Percentiles rank a stretch among this genome's conserved stretches.
phyloP scores from a whole-genome alignment of 306 rosid species.

The Acacia melanoxylon region DNA sequence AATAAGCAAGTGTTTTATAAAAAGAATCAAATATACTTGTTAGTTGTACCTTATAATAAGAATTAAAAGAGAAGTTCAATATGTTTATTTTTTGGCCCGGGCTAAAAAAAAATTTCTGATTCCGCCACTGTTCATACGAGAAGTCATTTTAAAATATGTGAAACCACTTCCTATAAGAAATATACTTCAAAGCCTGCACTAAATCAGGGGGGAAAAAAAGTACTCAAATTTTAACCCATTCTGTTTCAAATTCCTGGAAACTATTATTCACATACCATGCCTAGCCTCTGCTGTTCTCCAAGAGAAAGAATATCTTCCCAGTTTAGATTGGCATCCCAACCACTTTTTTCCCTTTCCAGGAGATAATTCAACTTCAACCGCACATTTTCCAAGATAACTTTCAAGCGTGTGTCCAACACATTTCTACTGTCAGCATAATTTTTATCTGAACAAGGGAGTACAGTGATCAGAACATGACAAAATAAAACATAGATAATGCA shows the following conservation, averaged over 20 bases:
- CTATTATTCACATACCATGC: constrained; percentile 73
- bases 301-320: constrained; percentile 96
- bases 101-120: too few relatives aligned
- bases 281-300: constrained; percentile 98
- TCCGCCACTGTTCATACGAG: too few relatives aligned
- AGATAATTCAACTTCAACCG: constrained; percentile 87
- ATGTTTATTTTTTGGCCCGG: too few relatives aligned
- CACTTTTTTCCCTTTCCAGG: constrained; percentile 72
- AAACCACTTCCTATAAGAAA: constrained; percentile 13
- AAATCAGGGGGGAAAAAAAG: neutral
- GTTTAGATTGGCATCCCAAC: constrained; percentile 89
- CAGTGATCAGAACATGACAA: constrained; percentile 32
- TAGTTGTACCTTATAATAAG: too few relatives aligned
- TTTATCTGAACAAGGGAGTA: constrained; percentile 50
- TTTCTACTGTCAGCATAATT: constrained; percentile 34
- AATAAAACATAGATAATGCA: neutral
- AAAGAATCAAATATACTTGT: too few relatives aligned
- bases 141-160: neutral
- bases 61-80: too few relatives aligned
- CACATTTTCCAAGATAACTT: constrained; percentile 78
- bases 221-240: constrained; percentile 24
- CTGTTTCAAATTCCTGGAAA: constrained; percentile 6
- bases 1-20: too few relatives aligned
- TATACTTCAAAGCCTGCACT: neutral
- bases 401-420: constrained; percentile 64